phyloP scores from a whole-genome alignment of 1,284 basidiomycete species.

The Anthracocystis panici-leucophaei region DNA sequence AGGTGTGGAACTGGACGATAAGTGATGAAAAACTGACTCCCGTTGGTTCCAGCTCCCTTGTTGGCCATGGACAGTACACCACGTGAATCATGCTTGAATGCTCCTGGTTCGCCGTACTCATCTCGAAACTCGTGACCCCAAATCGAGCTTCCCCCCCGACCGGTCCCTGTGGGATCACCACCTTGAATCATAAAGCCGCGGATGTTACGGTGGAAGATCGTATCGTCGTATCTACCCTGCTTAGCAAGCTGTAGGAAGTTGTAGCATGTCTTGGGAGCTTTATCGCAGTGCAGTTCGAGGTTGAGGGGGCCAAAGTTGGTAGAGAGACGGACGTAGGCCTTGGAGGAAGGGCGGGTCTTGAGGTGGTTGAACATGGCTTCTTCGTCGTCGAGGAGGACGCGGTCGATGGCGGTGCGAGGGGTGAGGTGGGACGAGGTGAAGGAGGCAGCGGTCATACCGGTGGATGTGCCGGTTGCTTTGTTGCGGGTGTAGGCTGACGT shows the following conservation, averaged over 20 bases:
- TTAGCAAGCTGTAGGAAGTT: constrained; percentile 82
- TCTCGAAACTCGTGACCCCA: constrained; percentile 97
- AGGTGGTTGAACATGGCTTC: constrained; percentile 82
- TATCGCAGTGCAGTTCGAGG: constrained; percentile 90
- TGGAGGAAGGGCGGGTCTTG: constrained; percentile 11
- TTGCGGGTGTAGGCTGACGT: constrained; percentile 32
- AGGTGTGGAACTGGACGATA: constrained; percentile 76
- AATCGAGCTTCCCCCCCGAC: constrained; percentile 89
- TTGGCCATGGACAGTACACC: constrained; percentile 68
- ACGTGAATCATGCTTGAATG: constrained; percentile 56
- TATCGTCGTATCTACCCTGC: constrained; percentile 88
- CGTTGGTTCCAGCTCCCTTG: constrained; percentile 62
- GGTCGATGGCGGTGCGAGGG: constrained; percentile 80
- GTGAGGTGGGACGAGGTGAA: constrained; percentile 92
- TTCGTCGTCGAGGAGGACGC: constrained; percentile 91
- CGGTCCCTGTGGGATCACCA: constrained; percentile 95
- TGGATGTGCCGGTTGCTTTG: constrained; percentile 84
- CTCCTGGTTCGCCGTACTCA: constrained; percentile 76
- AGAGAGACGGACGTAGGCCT: constrained; percentile 76
- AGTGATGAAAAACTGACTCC: constrained; percentile 63
- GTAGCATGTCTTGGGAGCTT: constrained; percentile 92
- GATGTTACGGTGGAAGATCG: constrained; percentile 88
- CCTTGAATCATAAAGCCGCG: constrained; percentile 99
- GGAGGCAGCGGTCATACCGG: constrained; percentile 88
- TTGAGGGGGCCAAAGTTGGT: constrained; percentile 92